Evolutionary conservation across 1,284 basidiomycete genomes (phyloP), one percentile per base, ranked within the genome.

Genomic region (Singerocomus inundabilis): DNA sequence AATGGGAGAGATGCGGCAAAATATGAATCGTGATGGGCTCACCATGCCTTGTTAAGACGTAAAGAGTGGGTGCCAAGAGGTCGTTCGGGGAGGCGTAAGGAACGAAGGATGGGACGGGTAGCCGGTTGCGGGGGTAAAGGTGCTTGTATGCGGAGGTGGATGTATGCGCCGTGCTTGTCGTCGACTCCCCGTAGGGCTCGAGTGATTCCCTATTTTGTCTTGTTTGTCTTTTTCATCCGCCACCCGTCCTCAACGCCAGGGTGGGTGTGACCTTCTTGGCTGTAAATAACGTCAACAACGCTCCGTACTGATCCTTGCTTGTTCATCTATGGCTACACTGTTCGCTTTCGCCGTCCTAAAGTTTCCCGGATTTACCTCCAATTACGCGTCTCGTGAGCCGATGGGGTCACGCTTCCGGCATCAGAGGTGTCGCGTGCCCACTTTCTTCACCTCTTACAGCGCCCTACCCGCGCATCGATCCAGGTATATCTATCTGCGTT

Each of bases 1-100:
- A 56, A 36, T 52, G 46, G 43, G 32, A 16, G 48, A 52, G 46
- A 41, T 40, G 37, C 33, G 29, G 28, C 3, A 31, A 31, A 56
- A 21, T 28, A 47, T 37, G 49, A 35, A 42, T 26, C 15, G 6
- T 18, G 46, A 44, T 13, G 7, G 21, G 25, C 68, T 53, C 31
- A 68, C 64, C 64, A 67, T 67, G 63, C 40, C 48, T 65, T 9
- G 54, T 26, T 55, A 68, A 68, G 65, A 67, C 67, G 68, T 69
- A 67, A 68, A 34, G 43, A 41, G 32, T 26, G 44, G 4, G 44
- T 30, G 38, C 32, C 21, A 25, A 34, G 12, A 6, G 36, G 34
- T 26, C 30, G 48, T 45, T 45, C 4, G 39, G 40, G 1, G n/a
- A 29, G 32, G n/a, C 41, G 16, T 38, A 48, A 51, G 21, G 55